A percentile compares a stretch with the other conserved stretches of the same genome.
phyloP scores from a whole-genome alignment of 768 basidiomycete genomes.

The Bullera alba region DNA sequence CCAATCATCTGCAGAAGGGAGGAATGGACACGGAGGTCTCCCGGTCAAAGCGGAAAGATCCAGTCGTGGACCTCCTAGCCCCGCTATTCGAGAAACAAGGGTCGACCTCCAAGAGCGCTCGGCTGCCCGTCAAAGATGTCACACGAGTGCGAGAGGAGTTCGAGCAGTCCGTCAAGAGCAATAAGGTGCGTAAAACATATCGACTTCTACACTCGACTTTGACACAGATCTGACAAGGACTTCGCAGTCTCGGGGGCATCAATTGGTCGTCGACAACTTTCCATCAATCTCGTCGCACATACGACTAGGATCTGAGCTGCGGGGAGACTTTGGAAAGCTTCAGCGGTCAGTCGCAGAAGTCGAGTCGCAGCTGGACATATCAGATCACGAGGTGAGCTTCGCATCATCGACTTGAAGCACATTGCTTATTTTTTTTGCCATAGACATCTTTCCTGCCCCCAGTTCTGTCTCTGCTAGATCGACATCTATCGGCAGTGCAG shows the following conservation, averaged over 20 bases:
- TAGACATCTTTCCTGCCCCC: slow-evolving; percentile 38
- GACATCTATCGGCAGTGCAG: slow-evolving; percentile 22
- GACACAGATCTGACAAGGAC: slow-evolving; percentile 3
- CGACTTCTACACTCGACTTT: neutral
- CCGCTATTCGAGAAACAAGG: slow-evolving; percentile 14
- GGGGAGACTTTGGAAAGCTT: slow-evolving; percentile 61
- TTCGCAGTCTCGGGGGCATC: slow-evolving; percentile 16
- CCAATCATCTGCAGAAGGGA: slow-evolving; percentile 24
- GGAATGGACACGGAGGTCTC: slow-evolving; percentile 13
- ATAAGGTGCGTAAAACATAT: slow-evolving; percentile 58
- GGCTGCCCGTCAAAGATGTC: slow-evolving; percentile 11
- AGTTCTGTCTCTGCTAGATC: slow-evolving; percentile 8
- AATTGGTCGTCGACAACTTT: slow-evolving; percentile 18
- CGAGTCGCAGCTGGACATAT: slow-evolving; percentile 48
- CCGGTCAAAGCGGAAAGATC: slow-evolving; percentile 7
- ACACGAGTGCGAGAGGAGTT: slow-evolving; percentile 51
- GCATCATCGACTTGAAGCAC: neutral
- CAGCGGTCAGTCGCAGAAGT: slow-evolving; percentile 59
- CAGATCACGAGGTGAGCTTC: slow-evolving; percentile 15
- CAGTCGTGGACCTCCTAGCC: slow-evolving; percentile 20
- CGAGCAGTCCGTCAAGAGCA: slow-evolving; percentile 61
- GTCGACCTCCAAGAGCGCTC: slow-evolving; percentile 12
- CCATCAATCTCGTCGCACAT: slow-evolving; percentile 55
- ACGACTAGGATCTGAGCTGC: slow-evolving; percentile 62
- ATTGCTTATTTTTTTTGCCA: neutral